Evolutionary conservation across 176 grass and related monocot species (phyloP).

Genomic region (Rhynchospora breviuscula): DNA sequence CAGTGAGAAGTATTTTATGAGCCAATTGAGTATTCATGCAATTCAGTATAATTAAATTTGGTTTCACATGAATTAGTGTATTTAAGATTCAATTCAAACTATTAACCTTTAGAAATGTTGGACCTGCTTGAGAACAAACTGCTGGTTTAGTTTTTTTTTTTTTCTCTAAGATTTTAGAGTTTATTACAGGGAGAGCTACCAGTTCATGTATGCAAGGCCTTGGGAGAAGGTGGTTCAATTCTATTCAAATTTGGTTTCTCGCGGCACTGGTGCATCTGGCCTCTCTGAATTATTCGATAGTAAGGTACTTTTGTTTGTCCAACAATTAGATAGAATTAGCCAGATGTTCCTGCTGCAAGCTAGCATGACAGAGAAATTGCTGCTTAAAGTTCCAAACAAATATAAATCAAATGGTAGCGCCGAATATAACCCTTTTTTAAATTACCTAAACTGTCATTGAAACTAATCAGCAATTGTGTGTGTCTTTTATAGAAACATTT

Average conservation of each 20-base stretch:
- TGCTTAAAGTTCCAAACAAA: background rate
- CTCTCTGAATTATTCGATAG: conserved; percentile 47
- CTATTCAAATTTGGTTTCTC: conserved; percentile 51
- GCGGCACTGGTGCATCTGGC: conserved; percentile 33
- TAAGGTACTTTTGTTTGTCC: conserved; percentile 29
- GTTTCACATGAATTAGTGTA: too few species aligned
- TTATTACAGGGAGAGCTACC: conserved; percentile 58
- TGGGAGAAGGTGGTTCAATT: conserved; percentile 75
- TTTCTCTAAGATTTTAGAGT: background rate
- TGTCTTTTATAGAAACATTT: conserved; percentile 18
- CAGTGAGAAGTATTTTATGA: background rate
- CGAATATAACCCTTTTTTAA: background rate
- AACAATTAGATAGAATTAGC: background rate
- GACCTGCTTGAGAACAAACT: background rate
- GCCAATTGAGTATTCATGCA: background rate
- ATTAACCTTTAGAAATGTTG: background rate
- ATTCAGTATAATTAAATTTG: background rate
- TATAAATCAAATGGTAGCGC: background rate
- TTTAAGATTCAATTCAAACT: too few species aligned
- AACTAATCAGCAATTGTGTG: background rate
- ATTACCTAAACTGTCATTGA: background rate
- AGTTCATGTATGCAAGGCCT: conserved; percentile 60
- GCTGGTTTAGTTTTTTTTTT: background rate
- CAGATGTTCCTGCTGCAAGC: background rate
- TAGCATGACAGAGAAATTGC: background rate